These are phyloP conservation scores for Boletus vinaceobasis DNA, from an alignment of 768 basidiomycete genomes.

Conservation along the genomic window DNA sequence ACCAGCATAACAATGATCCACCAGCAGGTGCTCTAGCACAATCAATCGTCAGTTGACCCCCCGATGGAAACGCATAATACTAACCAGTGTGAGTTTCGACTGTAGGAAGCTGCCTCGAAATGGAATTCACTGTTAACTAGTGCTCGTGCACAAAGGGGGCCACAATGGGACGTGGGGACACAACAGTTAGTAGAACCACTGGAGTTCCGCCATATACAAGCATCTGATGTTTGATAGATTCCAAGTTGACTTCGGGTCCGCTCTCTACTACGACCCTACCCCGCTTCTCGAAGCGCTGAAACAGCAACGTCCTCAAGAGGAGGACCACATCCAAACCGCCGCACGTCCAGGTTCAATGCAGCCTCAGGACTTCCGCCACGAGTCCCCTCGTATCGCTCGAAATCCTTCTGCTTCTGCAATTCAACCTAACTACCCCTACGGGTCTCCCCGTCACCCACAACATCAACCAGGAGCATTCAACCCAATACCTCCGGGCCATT, in stretches of 20 bases:
- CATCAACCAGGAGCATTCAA: conserved; percentile 28
- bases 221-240: conserved; percentile 44
- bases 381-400: conserved; percentile 32
- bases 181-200: conserved; percentile 59
- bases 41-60: conserved; percentile 54
- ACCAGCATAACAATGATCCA: conserved; percentile 59
- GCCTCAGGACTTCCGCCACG: conserved; percentile 33
- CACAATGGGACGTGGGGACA: conserved; percentile 85
- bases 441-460: conserved; percentile 32
- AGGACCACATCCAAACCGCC: conserved; percentile 21
- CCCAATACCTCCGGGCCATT: conserved; percentile 39
- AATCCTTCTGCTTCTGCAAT: conserved; percentile 28
- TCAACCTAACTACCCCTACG: conserved; percentile 29
- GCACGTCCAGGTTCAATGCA: conserved; percentile 29
- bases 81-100: neutral
- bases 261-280: conserved; percentile 71
- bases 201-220: neutral
- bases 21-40: conserved; percentile 44
- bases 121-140: conserved; percentile 81
- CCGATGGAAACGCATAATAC: neutral
- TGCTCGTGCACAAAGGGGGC: conserved; percentile 77
- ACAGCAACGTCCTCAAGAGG: conserved; percentile 30
- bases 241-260: conserved; percentile 68
- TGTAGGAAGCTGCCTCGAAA: conserved; percentile 72
- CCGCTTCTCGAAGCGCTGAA: conserved; percentile 53